Evolutionary conservation across 768 basidiomycete species (phyloP), one percentile per base, ranked within the genome.

Genomic region (Naganishia kalamii): DNA sequence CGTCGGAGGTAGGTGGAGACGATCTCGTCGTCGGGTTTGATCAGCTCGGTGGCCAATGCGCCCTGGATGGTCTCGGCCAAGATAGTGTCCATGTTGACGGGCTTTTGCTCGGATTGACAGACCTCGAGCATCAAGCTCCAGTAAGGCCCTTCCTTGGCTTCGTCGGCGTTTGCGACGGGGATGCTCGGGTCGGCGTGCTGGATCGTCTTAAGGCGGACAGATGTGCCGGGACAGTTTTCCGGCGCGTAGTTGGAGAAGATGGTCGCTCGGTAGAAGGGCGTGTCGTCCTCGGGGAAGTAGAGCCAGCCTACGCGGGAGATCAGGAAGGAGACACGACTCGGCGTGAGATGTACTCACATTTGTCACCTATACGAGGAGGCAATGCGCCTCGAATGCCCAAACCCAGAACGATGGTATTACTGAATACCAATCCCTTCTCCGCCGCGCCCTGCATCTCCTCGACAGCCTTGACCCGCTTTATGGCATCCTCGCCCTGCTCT

Each of bases 161-260:
- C 52, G 33, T 68, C 67, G 66, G 74, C 72, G 63, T 69, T 67
- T 19, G 66, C 65, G 44, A 61, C 66, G 11, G 70, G 64, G 27
- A 76, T 64, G 2, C 63, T 65, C 1, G 77, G 73, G 66, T 78
- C 75, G 59, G 78, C 78, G 17, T 69, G 71, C 63, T 76, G 79
- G 19, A 79, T 37, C 1, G 79, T 80, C 47, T 71, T 69, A 15
- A 79, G 72, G 65, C 65, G 63, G 57, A 59, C 71, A 60, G 37
- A 37, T 51, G 51, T 62, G 62, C 25, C 64, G 63, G 76, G 77
- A 67, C 65, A 60, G 71, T 80, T 80, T 74, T 73, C 71, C 11
- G 77, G 77, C 5, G 78, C 78, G 68, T 80, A 80, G 74, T 79
- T 79, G 65, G 76, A 77, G 70, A 80, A 80, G 65, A 80, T 78